phyloP scores from a whole-genome alignment of 2,329 filamentous ascomycete species.

The Calonectria pseudoturangicola region DNA sequence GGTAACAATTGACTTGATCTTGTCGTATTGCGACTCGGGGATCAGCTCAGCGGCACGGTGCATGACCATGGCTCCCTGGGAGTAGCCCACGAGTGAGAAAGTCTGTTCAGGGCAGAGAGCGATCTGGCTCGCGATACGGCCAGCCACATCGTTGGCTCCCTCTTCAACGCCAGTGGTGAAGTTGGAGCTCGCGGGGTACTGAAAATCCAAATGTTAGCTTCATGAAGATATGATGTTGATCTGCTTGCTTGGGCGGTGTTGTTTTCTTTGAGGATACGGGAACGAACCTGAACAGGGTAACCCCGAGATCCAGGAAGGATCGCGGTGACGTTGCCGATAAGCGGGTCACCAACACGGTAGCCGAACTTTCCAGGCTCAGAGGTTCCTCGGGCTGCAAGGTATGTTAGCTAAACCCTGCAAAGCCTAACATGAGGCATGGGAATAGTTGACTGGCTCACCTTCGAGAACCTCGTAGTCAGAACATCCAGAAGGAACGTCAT shows the following conservation, averaged over 20 bases:
- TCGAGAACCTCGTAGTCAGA: conserved; percentile 5
- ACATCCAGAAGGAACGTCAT: background rate
- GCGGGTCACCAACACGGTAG: conserved; percentile 15
- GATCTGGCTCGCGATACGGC: background rate
- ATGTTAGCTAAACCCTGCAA: background rate
- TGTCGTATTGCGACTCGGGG: background rate
- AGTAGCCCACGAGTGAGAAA: conserved; percentile 16
- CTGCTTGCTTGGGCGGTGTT: too few species aligned
- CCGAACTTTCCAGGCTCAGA: conserved; percentile 14
- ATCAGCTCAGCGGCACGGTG: conserved; percentile 3
- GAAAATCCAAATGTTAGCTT: background rate
- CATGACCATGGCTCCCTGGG: conserved; percentile 18
- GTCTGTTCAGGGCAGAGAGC: conserved; percentile 14
- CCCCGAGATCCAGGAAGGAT: conserved; percentile 2
- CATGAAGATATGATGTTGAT: background rate
- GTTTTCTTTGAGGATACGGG: background rate
- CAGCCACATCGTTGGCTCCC: conserved; percentile 7
- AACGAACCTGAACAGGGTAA: conserved; percentile 15
- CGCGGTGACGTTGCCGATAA: conserved; percentile 13
- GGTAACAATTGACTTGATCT: conserved; percentile 15
- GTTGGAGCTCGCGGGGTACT: conserved; percentile 3
- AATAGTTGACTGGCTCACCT: background rate
- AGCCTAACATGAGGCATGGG: background rate
- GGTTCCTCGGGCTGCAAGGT: conserved; percentile 8
- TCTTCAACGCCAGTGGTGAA: background rate